Base-by-base conservation (phyloP, 2,329 filamentous ascomycete genomes). In the Penicillium polonicum region DNA sequence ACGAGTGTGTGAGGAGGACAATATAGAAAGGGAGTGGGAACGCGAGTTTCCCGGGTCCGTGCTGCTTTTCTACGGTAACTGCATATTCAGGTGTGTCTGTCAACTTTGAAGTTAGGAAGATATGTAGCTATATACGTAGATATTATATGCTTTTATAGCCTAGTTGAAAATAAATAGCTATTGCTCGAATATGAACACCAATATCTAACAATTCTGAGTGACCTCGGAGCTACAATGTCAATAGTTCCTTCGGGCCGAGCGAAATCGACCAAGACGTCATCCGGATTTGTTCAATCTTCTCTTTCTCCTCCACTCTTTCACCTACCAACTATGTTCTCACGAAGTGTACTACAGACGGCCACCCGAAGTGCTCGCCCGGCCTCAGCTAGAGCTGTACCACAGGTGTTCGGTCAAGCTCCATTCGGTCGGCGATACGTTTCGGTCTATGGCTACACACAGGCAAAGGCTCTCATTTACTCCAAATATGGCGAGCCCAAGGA, bases 401-500 rank as follows among this genome's bases (percentile, higher is more conserved):
- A 52, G 42, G 46, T 54, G 38, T n/a, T 58, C 35, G 25, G 58
- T 17, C 60, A 57, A 60, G 53, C 58, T 57, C 56, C 56, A 44
- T 15, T 68, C 25, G 63, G 61, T 50, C 69, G 70, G 56, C 71
- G 78, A 54, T 70, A 68, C 57, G 74, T 81, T 48, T 78, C 79
- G 38, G 74, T 76, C 23, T 81, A 80, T 53, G 79, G 79, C 48
- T 81, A 81, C 64, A 79, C 75, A 7, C 79, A 81, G 61, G 73
- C 79, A 3, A 80, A 81, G 65, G 76, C 79, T 8, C 70, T 81
- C 21, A 70, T 81, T 1, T 81, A 80, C 60, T 75, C 75, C 25
- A 76, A 77, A 67, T 77, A 80, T 55, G 79, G 79, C 42, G 77
- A 80, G 53, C 79, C 79, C 2, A 75, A 79, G 60, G 79, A 81